Evolutionary conservation across 23 red algal species (phyloP), one percentile per base, ranked within the genome.

Genomic region (Cyanidiococcus yangmingshanensis): DNA sequence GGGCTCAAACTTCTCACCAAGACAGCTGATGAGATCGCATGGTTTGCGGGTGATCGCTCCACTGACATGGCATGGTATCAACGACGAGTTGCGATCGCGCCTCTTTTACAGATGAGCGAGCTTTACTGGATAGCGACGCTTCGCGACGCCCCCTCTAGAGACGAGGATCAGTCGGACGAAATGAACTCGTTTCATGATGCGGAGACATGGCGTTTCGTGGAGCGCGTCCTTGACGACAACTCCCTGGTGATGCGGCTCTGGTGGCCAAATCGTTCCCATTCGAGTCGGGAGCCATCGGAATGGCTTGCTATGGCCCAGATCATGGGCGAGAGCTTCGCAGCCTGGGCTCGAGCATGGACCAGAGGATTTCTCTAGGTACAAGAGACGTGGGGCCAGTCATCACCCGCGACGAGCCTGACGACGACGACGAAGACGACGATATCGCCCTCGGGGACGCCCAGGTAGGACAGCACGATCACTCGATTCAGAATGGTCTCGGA

Each of bases 21-120:
- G 7, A 30, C 63, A 3, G 63, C 32, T 7, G 63, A 71, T 35
- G 63, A 71, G 21, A 7, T 71, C n/a, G 63, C 63, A 2, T 25
- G 21, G 63, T 71, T 32, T 29, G n/a, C 32, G 63, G 63, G 63
- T 29, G 63, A 71, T 35, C n/a, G n/a, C 63, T 71, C 63, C 12
- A 29, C 63, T 2, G 63, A 71, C 27, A 71, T 35, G n/a, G 16
- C 3, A 71, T 71, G 63, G 63, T 71, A 71, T 29, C 7, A 12
- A 29, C 63, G 63, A 12, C 63, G 63, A 3, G 63, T 29, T 25
- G 63, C 63, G 7, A 7, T 71, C 7, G 63, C 63, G n/a, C 12
- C 63, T 12, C 63, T 71, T 7, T 29, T 71, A 2, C 63, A 25
- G 63, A 25, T 29, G 27, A 71, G 3, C 12, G 63, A 71, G 63